Evolutionary conservation across 2,329 filamentous ascomycete species (phyloP).

Genomic region (Colletotrichum eleusines): DNA sequence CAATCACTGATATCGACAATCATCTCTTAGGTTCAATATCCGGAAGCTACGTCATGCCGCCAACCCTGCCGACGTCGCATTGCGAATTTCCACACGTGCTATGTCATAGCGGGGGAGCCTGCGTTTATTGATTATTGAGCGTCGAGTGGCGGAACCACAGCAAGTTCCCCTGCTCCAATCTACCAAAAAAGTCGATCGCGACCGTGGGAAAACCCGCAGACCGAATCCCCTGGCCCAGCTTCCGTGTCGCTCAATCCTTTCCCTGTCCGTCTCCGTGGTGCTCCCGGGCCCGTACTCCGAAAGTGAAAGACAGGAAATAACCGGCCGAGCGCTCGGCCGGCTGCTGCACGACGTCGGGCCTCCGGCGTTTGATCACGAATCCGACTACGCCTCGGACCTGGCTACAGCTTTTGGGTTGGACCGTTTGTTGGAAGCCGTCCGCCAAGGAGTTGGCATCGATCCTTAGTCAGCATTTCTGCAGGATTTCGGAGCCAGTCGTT

Average conservation of each 20-base stretch:
- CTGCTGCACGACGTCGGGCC: not conserved
- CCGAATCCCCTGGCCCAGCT: not conserved
- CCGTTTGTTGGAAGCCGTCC: not conserved
- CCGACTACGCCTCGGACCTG: not conserved
- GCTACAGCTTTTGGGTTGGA: not conserved
- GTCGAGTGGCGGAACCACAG: slow-evolving; percentile 4
- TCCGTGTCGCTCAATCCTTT: not conserved
- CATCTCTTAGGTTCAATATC: slow-evolving; percentile 2
- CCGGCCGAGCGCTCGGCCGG: slow-evolving; percentile 5
- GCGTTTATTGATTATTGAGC: not conserved
- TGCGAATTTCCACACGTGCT: slow-evolving; percentile 32
- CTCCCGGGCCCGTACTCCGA: slow-evolving; percentile 3
- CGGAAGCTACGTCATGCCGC: slow-evolving; percentile 25
- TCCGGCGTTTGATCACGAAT: not conserved
- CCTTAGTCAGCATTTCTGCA: slow-evolving; percentile 32
- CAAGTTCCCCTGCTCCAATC: not conserved
- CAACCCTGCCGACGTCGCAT: slow-evolving; percentile 29
- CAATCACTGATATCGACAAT: not conserved
- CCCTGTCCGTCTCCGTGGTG: not conserved
- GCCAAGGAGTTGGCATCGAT: slow-evolving; percentile 1
- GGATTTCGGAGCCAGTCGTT: slow-evolving; percentile 20
- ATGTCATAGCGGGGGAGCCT: slow-evolving; percentile 35
- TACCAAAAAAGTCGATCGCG: not conserved
- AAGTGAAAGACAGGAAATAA: not conserved
- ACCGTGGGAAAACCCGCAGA: not conserved